Percentiles rank a stretch among this genome's conserved stretches.
These are phyloP conservation scores for Auriscalpium orientale DNA, from an alignment of 768 basidiomycete genomes.

Conservation along the genomic window DNA sequence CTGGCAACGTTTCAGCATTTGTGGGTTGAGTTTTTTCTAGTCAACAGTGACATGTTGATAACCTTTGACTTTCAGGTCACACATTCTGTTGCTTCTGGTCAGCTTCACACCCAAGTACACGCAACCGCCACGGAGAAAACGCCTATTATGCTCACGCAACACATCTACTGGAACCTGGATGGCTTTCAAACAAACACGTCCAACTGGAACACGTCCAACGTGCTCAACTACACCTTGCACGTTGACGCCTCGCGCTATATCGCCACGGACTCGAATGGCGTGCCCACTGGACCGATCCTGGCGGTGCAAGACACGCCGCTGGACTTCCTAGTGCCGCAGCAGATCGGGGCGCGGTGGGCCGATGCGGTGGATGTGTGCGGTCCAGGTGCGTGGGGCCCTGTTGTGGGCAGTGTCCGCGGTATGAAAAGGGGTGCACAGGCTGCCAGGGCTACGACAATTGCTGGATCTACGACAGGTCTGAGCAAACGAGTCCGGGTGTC, in stretches of 20 bases:
- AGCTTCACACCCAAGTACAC: conserved; percentile 34
- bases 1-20: conserved; percentile 37
- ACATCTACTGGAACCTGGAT: conserved; percentile 51
- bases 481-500: conserved; percentile 24
- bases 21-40: conserved; percentile 19
- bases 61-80: conserved; percentile 30
- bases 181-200: conserved; percentile 27
- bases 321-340: conserved; percentile 37
- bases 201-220: not conserved
- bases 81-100: conserved; percentile 39
- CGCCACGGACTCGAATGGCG: conserved; percentile 31
- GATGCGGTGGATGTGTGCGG: conserved; percentile 30
- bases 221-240: conserved; percentile 15
- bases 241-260: conserved; percentile 32
- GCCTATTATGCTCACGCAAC: conserved; percentile 50
- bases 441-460: conserved; percentile 42
- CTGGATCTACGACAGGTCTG: conserved; percentile 35
- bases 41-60: too few species aligned
- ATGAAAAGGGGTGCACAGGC: conserved; percentile 16
- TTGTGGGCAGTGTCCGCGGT: too few species aligned
- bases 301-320: conserved; percentile 30
- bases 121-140: conserved; percentile 45
- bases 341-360: conserved; percentile 31
- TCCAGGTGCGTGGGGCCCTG: conserved; percentile 22
- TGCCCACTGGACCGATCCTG: conserved; percentile 33